phyloP scores from a whole-genome alignment of 2,329 filamentous ascomycete species.

The Rhinocladiella similis region DNA sequence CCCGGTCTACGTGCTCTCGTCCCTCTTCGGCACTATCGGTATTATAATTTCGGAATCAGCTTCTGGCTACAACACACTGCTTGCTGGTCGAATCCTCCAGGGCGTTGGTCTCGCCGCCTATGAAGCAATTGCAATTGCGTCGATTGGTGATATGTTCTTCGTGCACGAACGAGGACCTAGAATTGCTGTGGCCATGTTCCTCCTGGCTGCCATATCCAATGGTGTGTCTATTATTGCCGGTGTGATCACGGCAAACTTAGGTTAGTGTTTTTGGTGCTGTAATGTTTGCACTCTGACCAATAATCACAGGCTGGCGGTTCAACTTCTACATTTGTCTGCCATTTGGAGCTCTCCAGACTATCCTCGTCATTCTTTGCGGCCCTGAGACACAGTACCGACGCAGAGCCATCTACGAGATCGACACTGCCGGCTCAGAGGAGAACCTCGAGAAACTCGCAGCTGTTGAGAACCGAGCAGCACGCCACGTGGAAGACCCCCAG shows the following conservation, averaged over 20 bases:
- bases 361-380: conserved; percentile 15
- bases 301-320: conserved; percentile 12
- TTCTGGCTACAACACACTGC: conserved; percentile 37
- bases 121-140: conserved; percentile 43
- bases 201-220: conserved; percentile 39
- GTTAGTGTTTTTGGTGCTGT: not conserved
- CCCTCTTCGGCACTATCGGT: conserved; percentile 37
- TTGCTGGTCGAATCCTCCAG: conserved; percentile 44
- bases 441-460: conserved; percentile 22
- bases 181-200: conserved; percentile 42
- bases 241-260: conserved; percentile 38
- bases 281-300: not conserved
- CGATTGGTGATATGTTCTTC: conserved; percentile 44
- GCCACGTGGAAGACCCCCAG: conserved; percentile 7
- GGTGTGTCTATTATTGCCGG: conserved; percentile 42
- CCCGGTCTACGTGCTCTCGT: conserved; percentile 42
- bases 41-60: conserved; percentile 40
- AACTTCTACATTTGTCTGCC: conserved; percentile 21
- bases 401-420: conserved; percentile 22
- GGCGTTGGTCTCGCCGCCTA: conserved; percentile 44
- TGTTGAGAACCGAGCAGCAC: conserved; percentile 14
- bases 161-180: conserved; percentile 33
- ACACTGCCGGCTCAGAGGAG: conserved; percentile 20
- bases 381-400: conserved; percentile 22
- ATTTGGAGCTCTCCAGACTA: conserved; percentile 12